Base-by-base conservation (phyloP, 1,284 basidiomycete genomes). In the Athelia psychrophila region DNA sequence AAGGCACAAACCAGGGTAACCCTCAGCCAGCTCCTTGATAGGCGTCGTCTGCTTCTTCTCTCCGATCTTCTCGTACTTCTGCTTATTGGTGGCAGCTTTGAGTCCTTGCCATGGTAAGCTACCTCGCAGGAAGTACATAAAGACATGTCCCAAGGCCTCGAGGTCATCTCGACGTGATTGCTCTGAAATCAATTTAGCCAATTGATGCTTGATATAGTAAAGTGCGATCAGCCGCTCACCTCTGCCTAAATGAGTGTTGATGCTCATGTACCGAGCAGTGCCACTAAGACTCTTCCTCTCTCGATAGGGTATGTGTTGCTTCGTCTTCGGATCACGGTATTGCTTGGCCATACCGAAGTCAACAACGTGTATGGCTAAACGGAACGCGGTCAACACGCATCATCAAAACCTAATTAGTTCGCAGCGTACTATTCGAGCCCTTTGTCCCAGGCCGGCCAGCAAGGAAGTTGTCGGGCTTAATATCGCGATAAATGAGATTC, bases 301-400 rank as follows among this genome's bases (percentile, higher is more conserved):
- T 54, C 95, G 83, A 71, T 98, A 97, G 24, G 95, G 95, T 56
- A 98, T 98, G 73, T 98, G 95, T 68, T 94, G 92, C 73, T 95
- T 95, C 54, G 93, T 95, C 78, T 95, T 97, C 22, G 94, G 93
- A 69, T 98, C 95, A 46, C 95, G 87, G 68, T 97, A 98, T 71
- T 96, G 94, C 75, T 98, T 98, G 36, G 95, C 95, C 94, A 97
- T 96, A 52, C 95, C 95, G 68, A 98, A 97, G 71, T 97, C 94
- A 60, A 96, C 91, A 55, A 87, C 83, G 59, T 79, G 78, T 45
- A 78, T 59, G 46, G 77, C 75, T 77, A 53, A 8, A 40, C 50
- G 71, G 69, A 8, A 72, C 51, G 38, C 50, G 49, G 50, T 54
- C 44, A 42, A 16, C 51, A 48, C 52, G 30, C 45, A 33, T 47